phyloP scores from a whole-genome alignment of 805 yeast species.

The Lipomyces kockii region DNA sequence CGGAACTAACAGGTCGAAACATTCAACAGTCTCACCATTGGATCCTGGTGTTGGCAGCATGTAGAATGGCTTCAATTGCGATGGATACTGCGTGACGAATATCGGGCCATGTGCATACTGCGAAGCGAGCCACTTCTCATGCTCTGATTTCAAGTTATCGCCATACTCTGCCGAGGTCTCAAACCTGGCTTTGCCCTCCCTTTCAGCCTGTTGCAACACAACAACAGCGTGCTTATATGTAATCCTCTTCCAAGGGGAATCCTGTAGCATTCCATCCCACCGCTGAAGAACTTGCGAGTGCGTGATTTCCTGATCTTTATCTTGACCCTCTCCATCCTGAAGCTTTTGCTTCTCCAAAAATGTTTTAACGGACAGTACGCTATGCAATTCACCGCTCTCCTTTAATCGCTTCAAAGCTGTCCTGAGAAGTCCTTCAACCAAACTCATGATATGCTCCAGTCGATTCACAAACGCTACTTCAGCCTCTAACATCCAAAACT shows the following conservation, averaged over 20 bases:
- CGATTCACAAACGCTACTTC: constrained; percentile 70
- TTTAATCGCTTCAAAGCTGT: constrained; percentile 46
- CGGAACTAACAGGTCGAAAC: constrained; percentile 88
- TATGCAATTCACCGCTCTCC: constrained; percentile 13
- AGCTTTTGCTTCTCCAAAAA: constrained; percentile 15
- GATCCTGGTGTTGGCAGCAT: constrained; percentile 64
- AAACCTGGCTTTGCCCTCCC: constrained; percentile 46
- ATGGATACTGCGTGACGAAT: constrained; percentile 88
- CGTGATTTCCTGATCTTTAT: constrained; percentile 18
- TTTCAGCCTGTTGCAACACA: constrained; percentile 49
- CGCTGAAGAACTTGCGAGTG: constrained; percentile 49
- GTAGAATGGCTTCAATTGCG: constrained; percentile 80
- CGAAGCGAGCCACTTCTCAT: constrained; percentile 89
- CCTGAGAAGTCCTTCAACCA: constrained; percentile 74
- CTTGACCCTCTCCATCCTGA: constrained; percentile 12
- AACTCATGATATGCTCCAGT: constrained; percentile 62
- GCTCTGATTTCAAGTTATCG: constrained; percentile 75
- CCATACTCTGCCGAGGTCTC: constrained; percentile 66
- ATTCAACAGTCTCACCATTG: constrained; percentile 67
- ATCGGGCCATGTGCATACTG: constrained; percentile 69
- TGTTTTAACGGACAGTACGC: constrained; percentile 13
- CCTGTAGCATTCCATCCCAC: constrained; percentile 60
- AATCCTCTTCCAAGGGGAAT: constrained; percentile 64
- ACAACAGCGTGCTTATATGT: constrained; percentile 78
- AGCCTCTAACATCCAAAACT: constrained; percentile 97